Evolutionary conservation across 768 basidiomycete species (phyloP), one percentile per base, ranked within the genome.

Genomic region (Lyophyllum decastes): DNA sequence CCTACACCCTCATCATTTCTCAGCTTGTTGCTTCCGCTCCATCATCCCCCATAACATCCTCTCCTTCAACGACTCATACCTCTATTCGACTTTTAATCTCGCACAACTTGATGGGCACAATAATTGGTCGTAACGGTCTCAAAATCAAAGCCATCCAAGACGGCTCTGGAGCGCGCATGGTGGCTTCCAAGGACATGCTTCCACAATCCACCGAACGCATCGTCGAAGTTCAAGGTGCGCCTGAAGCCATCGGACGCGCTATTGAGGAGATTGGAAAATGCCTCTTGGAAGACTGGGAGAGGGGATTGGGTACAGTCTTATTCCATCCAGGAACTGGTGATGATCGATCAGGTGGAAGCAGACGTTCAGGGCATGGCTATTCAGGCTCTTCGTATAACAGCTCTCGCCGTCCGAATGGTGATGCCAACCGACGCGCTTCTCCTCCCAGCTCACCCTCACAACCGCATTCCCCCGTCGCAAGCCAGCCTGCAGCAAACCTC

Each of bases 71-170:
- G 56, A 76, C 83, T 51, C 87, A 90, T 74, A 95, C 95, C 57
- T 92, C 95, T 60, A 89, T 99, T 74, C 93, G 95, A 59, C 94
- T 99, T 64, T 83, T 99, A 68, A 95, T 99, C 79, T 96, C 95
- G 45, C 97, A 99, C 80, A 96, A 98, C 76, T 83, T 99, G 64
- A 99, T 99, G 97, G 97, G 97, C 52, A 95, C 94, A 59, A 91
- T 99, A 78, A 98, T 98, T 67, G 97, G 97, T 65, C 90, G 95
- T 63, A 90, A 78, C 53, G 97, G 97, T 65, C 86, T 93, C 72
- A 98, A 97, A 85, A 98, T 99, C 75, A 98, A 98, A 78, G 92
- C 94, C 68, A 98, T 99, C 71, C 97, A 99, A 72, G 96, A 98
- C 73, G 78, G 83, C 47, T 96, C 96, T 38, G 94, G 95, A 50